Percentiles rank a stretch among this genome's conserved stretches.
phyloP scores from a whole-genome alignment of 1,284 basidiomycete species.

The Caloboletus inedulis region DNA sequence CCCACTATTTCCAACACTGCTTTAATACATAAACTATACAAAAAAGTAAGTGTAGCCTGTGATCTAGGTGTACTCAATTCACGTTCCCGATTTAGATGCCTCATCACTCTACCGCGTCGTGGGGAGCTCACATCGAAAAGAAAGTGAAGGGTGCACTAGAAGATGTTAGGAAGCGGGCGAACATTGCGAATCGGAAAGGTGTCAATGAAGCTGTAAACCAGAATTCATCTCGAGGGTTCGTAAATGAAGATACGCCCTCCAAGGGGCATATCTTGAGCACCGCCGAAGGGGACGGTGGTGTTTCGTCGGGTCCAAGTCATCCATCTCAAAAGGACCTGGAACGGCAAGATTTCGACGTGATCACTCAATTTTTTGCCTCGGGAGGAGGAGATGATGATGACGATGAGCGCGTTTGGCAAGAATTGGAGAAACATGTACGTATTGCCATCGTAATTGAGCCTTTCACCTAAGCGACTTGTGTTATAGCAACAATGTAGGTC shows the following conservation, averaged over 20 bases:
- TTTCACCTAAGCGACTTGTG: conserved; percentile 4
- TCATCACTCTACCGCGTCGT: conserved; percentile 44
- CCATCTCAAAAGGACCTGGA: conserved; percentile 16
- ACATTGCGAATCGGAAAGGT: conserved; percentile 31
- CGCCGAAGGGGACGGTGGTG: not conserved
- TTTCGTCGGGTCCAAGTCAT: not conserved
- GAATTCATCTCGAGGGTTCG: not conserved
- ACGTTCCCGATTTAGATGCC: conserved; percentile 38
- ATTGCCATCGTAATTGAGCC: not conserved
- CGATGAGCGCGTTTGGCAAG: conserved; percentile 49
- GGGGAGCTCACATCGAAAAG: conserved; percentile 28
- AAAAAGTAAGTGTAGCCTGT: conserved; percentile 37
- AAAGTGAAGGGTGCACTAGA: conserved; percentile 29
- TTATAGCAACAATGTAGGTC: conserved; percentile 47
- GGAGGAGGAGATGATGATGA: conserved; percentile 44
- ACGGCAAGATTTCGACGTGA: conserved; percentile 42
- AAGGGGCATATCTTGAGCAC: conserved; percentile 1
- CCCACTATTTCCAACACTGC: conserved; percentile 32
- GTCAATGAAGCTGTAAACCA: not conserved
- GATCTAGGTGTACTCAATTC: not conserved
- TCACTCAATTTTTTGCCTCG: conserved; percentile 51
- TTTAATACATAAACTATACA: conserved; percentile 34
- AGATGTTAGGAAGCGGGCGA: conserved; percentile 33
- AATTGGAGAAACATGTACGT: conserved; percentile 37
- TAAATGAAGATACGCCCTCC: not conserved